Evolutionary conservation across 1,284 basidiomycete genomes (phyloP), one percentile per base, ranked within the genome.

Genomic region (Malassezia brasiliensis): DNA sequence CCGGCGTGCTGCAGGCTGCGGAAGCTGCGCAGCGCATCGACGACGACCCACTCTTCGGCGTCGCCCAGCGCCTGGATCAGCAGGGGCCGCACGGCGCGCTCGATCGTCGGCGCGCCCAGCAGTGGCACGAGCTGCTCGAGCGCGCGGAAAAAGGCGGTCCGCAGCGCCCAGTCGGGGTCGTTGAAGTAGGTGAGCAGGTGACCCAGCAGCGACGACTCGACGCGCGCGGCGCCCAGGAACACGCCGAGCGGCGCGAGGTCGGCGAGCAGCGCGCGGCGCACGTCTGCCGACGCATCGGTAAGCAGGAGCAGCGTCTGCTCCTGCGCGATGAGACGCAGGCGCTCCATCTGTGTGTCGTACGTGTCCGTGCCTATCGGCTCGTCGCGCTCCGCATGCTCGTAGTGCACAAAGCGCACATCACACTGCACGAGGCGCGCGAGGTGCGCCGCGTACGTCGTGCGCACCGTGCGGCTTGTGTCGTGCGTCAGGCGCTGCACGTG

Each of bases 141-240:
- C 60, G 87, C 88, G 71, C 94, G 90, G 68, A 96, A 96, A 75
- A 98, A 96, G 0, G 88, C 87, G 62, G 85, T 82, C 1, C 94
- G 81, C 41, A 98, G 77, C 20, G 87, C 77, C 91, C 93, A 96
- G 31, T 77, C 74, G 69, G 94, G 89, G 67, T 96, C 91, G 70
- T 98, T 98, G 64, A 98, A 81, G 69, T 96, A 98, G 0, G 94
- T 98, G 74, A 98, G 91, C 85, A 98, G 93, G 74, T 98, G 91
- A 64, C 89, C 90, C 19, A 98, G 79, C 6, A 99, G 79, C 3
- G 93, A 86, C 65, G 98, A 91, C 76, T 94, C 93, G 1, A 94
- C 93, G 71, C 85, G 86, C 69, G 89, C 85, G 22, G 88, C 78
- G 2, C 91, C 93, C 35, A 98, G 83, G 78, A 98, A 96, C 50